These are phyloP conservation scores for Xeromyces bisporus DNA, from an alignment of 495 filamentous ascomycete genomes.

Conservation along the genomic window DNA sequence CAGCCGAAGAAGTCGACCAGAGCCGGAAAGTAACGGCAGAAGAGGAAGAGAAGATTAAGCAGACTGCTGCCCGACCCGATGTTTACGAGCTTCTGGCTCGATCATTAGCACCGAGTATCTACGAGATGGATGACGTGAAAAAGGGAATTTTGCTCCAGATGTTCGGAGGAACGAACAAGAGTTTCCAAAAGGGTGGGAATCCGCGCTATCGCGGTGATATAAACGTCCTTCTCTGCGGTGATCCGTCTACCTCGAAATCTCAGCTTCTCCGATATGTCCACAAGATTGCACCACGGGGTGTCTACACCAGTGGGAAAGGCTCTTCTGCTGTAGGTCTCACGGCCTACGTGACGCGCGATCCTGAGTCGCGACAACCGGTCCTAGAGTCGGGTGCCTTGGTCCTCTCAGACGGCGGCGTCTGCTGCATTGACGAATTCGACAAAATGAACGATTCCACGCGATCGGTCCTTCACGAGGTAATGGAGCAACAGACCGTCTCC, in stretches of 20 bases:
- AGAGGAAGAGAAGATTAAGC: constrained; percentile 78
- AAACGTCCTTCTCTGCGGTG: constrained; percentile 90
- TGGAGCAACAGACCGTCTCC: constrained; percentile 98
- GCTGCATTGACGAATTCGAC: constrained; percentile 98
- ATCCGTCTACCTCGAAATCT: constrained; percentile 91
- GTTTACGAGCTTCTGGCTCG: constrained; percentile 87
- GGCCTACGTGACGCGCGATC: constrained; percentile 89
- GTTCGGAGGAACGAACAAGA: constrained; percentile 97
- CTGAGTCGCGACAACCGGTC: constrained; percentile 84
- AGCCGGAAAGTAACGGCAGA: constrained; percentile 72
- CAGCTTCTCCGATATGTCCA: constrained; percentile 89
- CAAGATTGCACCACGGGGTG: constrained; percentile 91
- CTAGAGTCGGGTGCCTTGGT: constrained; percentile 94
- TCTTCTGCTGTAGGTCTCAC: constrained; percentile 97
- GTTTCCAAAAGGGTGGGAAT: constrained; percentile 89
- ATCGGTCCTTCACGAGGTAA: constrained; percentile 95
- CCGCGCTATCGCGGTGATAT: constrained; percentile 94
- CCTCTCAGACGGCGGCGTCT: constrained; percentile 88
- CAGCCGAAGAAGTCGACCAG: constrained; percentile 60
- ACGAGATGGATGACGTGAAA: constrained; percentile 98
- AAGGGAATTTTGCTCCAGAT: constrained; percentile 93
- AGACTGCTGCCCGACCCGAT: constrained; percentile 63
- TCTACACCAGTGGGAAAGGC: constrained; percentile 94
- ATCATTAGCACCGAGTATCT: constrained; percentile 85
- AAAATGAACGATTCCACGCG: constrained; percentile 97